Base-by-base conservation (phyloP, 495 filamentous ascomycete species). In the Penicillium taxi region DNA sequence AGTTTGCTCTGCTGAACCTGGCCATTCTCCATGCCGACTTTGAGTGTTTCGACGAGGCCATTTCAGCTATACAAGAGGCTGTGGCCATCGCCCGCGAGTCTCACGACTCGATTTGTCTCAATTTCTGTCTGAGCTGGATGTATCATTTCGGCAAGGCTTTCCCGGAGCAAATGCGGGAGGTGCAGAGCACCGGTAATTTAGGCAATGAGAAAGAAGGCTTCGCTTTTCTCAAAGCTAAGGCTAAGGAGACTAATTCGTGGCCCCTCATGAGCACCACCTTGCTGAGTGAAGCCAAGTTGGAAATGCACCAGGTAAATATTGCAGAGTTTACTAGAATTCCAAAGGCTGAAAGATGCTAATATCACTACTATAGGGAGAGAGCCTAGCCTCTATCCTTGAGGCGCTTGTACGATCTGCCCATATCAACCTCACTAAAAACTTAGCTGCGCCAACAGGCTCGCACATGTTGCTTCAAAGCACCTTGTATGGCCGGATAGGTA, bases 111-210 rank as follows among this genome's bases (percentile, higher is more conserved):
- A 78, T 74, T 6, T 96, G 93, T 53, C 67, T 98, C 24, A 96
- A 95, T 58, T 96, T 94, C 61, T 85, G 86, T 28, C 74, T 96
- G 45, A 94, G 86, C 55, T 98, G 91, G 93, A 70, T 96, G n/a
- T 91, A 93, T 56, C 89, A 96, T 55, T 90, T 98, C 48, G 80
- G 81, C 19, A 82, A 86, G 50, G 77, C 84, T 0, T 87, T 93
- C 54, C 87, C 89, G 0, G 70, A 77, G 30, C 72, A 89, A 28
- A 78, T 90, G 47, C 73, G 72, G 19, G 75, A 80, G 27, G 67
- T 83, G 1, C 77, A 81, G 25, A 78, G 81, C 26, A 77, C 72
- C 41, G 82, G 78, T 28, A 77, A 86, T 70, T 61, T 86, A 9
- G 82, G 82, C 1, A 80, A 78, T 43, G 84, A 90, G 32, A 81